Conservation (phyloP, 306 rosid genomes). For the Cucurbita argyrosperma region DNA sequence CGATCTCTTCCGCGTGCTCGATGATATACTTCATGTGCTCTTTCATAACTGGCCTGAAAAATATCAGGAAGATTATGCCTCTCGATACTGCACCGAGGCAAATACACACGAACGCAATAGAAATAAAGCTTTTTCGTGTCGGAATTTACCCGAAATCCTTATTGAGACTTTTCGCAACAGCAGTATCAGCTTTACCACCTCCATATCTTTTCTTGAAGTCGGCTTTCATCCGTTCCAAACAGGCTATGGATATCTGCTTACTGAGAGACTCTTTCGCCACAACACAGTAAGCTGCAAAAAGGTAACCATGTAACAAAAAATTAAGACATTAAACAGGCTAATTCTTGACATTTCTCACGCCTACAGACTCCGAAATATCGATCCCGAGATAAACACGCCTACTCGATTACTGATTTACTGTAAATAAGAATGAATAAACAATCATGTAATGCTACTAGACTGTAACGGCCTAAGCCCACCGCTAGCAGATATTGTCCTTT, state of each 20-base stretch:
- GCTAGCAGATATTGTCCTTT: too few relatives aligned
- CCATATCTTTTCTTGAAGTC: constrained; percentile 85
- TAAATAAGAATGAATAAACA: background rate
- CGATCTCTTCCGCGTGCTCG: constrained; percentile 83
- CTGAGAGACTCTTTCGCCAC: constrained; percentile 84
- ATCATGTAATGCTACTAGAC: background rate
- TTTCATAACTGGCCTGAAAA: constrained; percentile 65
- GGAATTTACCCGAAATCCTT: constrained; percentile 75
- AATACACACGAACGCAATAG: background rate
- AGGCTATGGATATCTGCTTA: constrained; percentile 82
- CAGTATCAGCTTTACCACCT: constrained; percentile 86
- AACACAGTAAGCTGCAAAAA: constrained; percentile 76
- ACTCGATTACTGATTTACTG: background rate
- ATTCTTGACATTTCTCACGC: background rate
- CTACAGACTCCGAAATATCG: background rate
- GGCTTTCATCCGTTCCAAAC: constrained; percentile 65
- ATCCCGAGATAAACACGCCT: background rate
- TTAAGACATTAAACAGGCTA: background rate
- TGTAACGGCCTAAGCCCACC: background rate
- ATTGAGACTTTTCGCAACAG: constrained; percentile 76
- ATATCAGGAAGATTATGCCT: background rate
- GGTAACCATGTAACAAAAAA: background rate
- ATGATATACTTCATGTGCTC: constrained; percentile 90
- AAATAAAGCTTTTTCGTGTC: constrained; percentile 6
- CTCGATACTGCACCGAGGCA: background rate